phyloP scores from a whole-genome alignment of 805 yeast genomes.

The Lipomyces yamadae region DNA sequence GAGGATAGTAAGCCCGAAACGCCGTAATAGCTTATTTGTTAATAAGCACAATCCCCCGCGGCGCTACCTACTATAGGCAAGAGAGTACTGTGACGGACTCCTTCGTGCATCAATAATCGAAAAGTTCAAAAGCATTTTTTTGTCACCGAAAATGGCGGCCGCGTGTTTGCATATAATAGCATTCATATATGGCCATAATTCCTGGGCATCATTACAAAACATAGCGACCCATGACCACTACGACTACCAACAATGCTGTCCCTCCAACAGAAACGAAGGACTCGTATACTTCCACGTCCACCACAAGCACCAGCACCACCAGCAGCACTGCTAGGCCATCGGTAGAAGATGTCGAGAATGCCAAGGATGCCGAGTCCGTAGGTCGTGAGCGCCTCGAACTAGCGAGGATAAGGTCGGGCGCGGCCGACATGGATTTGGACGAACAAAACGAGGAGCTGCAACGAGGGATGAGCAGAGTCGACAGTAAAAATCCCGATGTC shows the following conservation, averaged over 20 bases:
- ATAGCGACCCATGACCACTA: neutral
- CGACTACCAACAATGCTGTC: neutral
- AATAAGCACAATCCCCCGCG: too few species aligned
- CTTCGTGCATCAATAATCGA: too few species aligned
- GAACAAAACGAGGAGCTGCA: slow-evolving; percentile 12
- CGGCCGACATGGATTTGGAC: slow-evolving; percentile 12
- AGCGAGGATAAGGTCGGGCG: slow-evolving; percentile 17
- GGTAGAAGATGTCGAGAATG: neutral
- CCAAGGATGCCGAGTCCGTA: neutral
- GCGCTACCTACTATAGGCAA: too few species aligned
- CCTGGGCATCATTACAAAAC: too few species aligned
- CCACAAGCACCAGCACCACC: neutral
- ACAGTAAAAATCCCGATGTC: slow-evolving; percentile 57
- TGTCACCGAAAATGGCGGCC: too few species aligned
- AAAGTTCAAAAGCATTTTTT: too few species aligned
- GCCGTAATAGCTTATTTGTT: too few species aligned
- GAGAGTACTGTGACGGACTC: too few species aligned
- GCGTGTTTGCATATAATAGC: too few species aligned
- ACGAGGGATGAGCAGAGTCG: slow-evolving; percentile 12
- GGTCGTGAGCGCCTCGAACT: slow-evolving; percentile 9
- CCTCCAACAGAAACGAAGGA: neutral
- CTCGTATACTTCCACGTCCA: neutral
- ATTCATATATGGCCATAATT: too few species aligned
- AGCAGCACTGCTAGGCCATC: neutral
- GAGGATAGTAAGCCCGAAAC: too few species aligned